Percentiles rank a stretch among this genome's conserved stretches.
Evolutionary conservation across 768 basidiomycete species (phyloP).

Genomic region (Termitomyces sp.): DNA sequence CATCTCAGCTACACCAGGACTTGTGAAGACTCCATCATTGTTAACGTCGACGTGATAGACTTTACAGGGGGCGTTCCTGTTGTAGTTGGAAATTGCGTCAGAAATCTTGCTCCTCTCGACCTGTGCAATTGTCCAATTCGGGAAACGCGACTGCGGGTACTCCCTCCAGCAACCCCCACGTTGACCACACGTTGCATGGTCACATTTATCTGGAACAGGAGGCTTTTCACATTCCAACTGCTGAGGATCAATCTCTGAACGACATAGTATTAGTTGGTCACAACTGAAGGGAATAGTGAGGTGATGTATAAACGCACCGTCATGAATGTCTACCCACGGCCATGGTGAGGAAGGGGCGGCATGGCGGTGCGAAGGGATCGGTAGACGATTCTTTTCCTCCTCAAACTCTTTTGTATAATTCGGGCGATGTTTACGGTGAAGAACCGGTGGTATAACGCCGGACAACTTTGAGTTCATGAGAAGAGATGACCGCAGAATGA

Average conservation of each 20-base stretch:
- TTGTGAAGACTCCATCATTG: slow-evolving; percentile 28
- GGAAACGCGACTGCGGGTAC: slow-evolving; percentile 44
- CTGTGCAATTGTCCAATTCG: slow-evolving; percentile 50
- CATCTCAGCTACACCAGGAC: slow-evolving; percentile 19
- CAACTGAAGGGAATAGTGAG: not conserved
- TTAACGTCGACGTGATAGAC: slow-evolving; percentile 38
- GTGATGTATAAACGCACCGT: slow-evolving; percentile 20
- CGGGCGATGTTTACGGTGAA: slow-evolving; percentile 6
- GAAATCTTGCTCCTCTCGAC: slow-evolving; percentile 34
- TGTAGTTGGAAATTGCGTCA: slow-evolving; percentile 27
- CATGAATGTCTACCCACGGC: slow-evolving; percentile 40
- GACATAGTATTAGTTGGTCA: not conserved
- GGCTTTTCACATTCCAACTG: slow-evolving; percentile 26
- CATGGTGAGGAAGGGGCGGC: slow-evolving; percentile 41
- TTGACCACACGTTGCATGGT: slow-evolving; percentile 26
- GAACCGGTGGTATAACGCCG: not conserved
- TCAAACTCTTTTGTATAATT: slow-evolving; percentile 10
- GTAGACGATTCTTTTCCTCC: slow-evolving; percentile 15
- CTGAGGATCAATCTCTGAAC: slow-evolving; percentile 27
- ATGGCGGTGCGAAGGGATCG: slow-evolving; percentile 38
- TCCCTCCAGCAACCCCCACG: slow-evolving; percentile 28
- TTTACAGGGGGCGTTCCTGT: slow-evolving; percentile 18
- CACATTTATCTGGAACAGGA: slow-evolving; percentile 30
- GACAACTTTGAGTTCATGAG: not conserved
- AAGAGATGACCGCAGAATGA: not conserved